Evolutionary conservation across 495 filamentous ascomycete genomes (phyloP), one percentile per base, ranked within the genome.

Genomic region (Hypoxylon perforatum): DNA sequence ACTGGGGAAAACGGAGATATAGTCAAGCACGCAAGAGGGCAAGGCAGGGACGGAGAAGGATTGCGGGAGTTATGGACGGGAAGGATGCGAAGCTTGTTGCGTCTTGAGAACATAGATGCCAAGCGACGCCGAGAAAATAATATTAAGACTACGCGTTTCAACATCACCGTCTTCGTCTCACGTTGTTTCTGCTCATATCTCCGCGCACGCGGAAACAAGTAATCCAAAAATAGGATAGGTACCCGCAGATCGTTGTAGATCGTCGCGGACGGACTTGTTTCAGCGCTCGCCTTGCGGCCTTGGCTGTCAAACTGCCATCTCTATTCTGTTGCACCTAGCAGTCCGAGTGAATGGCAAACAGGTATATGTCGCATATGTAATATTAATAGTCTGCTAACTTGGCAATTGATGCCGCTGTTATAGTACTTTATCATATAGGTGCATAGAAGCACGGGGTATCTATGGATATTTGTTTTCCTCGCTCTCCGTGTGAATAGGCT

Each of bases 71-170:
- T 60, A 33, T n/a, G 22, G 22, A 21, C 48, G 60, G 18, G 60
- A 50, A 50, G 14, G 55, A 55, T 42, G 22, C 1, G 17, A 57
- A 49, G 54, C 49, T 63, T 63, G 41, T 54, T 15, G 15, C 23
- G 19, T 10, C 35, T 25, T 60, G 55, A n/a, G n/a, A 49, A 63
- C 7, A 28, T 47, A 41, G 35, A 59, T 44, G 41, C 59, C 54
- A 63, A 59, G 49, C 33, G 44, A 63, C 15, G 48, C 53, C 61
- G 47, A 65, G 54, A 64, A 55, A 45, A 53, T 28, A 38, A 63
- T 25, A 47, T 57, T 22, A 21, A 38, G 10, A 21, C 47, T 36
- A 45, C 28, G 41, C 25, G 56, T 61, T 66, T 56, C 57, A 61
- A 35, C 56, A 49, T 19, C 19, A 47, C 25, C 25, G 11, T 50